Base-by-base conservation (phyloP, 441 rosid genomes). In the Macaranga tanarius region DNA sequence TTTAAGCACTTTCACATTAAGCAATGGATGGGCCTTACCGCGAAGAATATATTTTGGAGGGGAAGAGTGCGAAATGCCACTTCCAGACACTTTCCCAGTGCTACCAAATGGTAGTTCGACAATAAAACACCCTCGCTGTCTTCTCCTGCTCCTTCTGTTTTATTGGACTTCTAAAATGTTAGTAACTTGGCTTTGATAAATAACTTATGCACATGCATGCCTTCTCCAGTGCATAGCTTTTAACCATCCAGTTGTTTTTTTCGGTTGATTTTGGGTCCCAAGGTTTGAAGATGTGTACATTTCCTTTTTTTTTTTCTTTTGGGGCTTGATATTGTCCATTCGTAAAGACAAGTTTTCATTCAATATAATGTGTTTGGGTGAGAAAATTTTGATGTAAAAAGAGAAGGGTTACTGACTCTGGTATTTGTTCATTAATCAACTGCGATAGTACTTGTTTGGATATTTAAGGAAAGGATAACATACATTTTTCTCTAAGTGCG, bases 1-100 rank as follows among this genome's bases (percentile, higher is more conserved):
- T 31, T 58, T 19, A 26, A 71, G 71, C 2, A 52, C 76, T 40
- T 89, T 89, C 67, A 85, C 89, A n/a, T 72, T 75, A 31, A 68
- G 69, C 62, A 69, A 69, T 6, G 77, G 77, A 51, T 62, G 77
- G 77, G 63, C 48, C 5, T 75, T 69, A 8, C 77, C 77, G 3
- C 68, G 77, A 38, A 17, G 73, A 69, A 44, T 75, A 42, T 75
- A 68, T 68, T 75, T 62, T 7, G 4, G 50, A 0, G 73, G 69
- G 12, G 77, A 75, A 17, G 81, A 78, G 62, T 74, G 81, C 61
- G 10, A 67, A 45, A 86, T 86, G 88, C 84, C 92, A 15, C 86
- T 63, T 22, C 87, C 90, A 7, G 90, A 90, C 73, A 73, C 78
- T 8, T 90, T 76, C 56, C 92, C 92, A 0, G 66, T 65, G 78